Conservation (phyloP, 176 grass and related monocot genomes). For the Miscanthus lutarioriparius region DNA sequence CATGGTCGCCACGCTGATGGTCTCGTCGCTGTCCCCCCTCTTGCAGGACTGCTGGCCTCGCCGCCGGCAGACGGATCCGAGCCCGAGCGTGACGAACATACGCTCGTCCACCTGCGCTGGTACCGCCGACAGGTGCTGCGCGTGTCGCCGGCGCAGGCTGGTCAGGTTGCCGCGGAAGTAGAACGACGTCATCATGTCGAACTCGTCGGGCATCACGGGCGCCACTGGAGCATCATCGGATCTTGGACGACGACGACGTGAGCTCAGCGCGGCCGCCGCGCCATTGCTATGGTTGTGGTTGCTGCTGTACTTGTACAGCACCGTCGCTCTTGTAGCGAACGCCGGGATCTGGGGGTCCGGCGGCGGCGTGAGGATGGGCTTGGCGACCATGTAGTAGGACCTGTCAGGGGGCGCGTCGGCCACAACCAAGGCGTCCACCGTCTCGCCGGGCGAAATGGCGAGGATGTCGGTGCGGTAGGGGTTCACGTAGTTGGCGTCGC, state of each 20-base stretch:
- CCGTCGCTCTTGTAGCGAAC: background rate
- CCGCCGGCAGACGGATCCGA: background rate
- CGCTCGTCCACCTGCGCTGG: background rate
- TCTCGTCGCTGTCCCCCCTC: background rate
- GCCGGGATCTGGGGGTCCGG: background rate
- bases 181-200: background rate
- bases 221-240: background rate
- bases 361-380: background rate
- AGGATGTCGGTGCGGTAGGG: conserved; percentile 29
- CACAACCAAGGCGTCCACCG: conserved; percentile 1
- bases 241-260: too few species aligned
- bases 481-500: conserved; percentile 20
- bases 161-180: conserved; percentile 22
- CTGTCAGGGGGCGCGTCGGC: background rate
- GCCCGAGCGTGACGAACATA: background rate
- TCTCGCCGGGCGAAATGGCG: conserved; percentile 4
- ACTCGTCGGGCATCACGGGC: background rate
- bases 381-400: conserved; percentile 8
- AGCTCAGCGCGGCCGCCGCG: too few species aligned
- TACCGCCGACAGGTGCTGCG: background rate
- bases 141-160: background rate
- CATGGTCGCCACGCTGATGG: background rate
- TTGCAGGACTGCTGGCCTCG: background rate
- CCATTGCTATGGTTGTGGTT: too few species aligned
- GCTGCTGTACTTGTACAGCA: background rate